phyloP scores from a whole-genome alignment of 345 rosid genomes.

The Litchi chinensis region DNA sequence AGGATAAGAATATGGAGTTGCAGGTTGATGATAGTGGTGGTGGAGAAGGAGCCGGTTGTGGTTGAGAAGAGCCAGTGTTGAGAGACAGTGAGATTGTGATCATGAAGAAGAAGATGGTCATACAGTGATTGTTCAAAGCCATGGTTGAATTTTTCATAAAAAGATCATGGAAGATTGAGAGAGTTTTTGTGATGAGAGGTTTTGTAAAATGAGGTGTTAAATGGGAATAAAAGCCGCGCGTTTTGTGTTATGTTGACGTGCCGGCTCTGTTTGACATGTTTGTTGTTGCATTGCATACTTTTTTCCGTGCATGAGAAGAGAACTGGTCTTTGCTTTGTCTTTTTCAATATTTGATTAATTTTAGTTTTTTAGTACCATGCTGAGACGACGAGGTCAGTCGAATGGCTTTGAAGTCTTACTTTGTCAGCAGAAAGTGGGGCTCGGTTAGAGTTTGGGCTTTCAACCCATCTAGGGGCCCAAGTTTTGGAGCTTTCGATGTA shows the following conservation, averaged over 20 bases:
- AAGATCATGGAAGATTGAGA: neutral
- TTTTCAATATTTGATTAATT: neutral
- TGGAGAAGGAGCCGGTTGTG: constrained; percentile 8
- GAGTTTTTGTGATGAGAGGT: neutral
- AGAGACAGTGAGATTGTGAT: constrained; percentile 8
- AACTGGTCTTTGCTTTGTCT: constrained; percentile 18
- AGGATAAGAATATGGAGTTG: constrained; percentile 72
- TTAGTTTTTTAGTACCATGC: neutral
- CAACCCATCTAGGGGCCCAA: neutral
- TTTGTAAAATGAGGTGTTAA: neutral
- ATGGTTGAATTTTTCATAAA: neutral
- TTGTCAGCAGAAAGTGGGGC: neutral
- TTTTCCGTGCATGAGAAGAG: constrained; percentile 11
- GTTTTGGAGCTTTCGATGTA: neutral
- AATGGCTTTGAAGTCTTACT: too few relatives aligned
- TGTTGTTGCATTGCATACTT: constrained; percentile 11
- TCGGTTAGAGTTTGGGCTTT: neutral
- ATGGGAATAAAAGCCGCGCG: neutral
- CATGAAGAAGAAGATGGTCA: neutral
- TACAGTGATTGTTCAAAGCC: neutral
- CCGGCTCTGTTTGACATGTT: constrained; percentile 23
- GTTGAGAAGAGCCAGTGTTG: constrained; percentile 12
- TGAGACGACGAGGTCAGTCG: neutral
- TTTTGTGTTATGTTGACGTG: constrained; percentile 14
- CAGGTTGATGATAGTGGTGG: constrained; percentile 41